phyloP scores from a whole-genome alignment of 306 rosid species.

The Cucumis melo region DNA sequence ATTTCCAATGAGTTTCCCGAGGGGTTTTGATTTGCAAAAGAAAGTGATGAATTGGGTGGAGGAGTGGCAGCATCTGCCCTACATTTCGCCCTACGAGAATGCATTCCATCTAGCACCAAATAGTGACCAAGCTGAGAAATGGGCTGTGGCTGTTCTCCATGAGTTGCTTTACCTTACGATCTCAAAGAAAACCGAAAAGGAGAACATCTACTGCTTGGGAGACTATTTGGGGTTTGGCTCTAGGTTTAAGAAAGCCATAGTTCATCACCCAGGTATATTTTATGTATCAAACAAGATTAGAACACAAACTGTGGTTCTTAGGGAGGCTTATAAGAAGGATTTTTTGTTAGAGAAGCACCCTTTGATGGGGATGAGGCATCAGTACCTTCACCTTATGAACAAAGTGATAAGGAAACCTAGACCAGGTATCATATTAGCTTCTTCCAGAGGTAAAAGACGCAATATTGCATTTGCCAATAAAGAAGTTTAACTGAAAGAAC shows the following conservation, averaged over 20 bases:
- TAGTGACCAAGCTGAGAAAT: constrained; percentile 70
- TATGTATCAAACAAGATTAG: constrained; percentile 65
- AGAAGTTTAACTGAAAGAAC: not conserved
- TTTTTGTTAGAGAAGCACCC: constrained; percentile 57
- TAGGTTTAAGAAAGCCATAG: constrained; percentile 60
- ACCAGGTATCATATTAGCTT: constrained; percentile 8
- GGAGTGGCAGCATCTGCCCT: constrained; percentile 75
- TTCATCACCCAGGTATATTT: constrained; percentile 74
- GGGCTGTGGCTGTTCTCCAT: constrained; percentile 70
- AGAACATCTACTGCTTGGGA: constrained; percentile 34
- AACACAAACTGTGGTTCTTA: constrained; percentile 65
- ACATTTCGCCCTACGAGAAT: constrained; percentile 68
- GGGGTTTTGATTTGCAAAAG: constrained; percentile 63
- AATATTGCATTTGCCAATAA: not conserved
- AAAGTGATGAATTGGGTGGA: constrained; percentile 58
- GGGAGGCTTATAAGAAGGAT: constrained; percentile 70
- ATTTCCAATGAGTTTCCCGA: constrained; percentile 58
- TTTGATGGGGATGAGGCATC: constrained; percentile 50
- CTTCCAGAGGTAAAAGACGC: not conserved
- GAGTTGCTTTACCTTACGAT: constrained; percentile 65
- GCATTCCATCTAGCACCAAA: constrained; percentile 48
- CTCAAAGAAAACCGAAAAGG: constrained; percentile 66
- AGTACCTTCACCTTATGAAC: constrained; percentile 56
- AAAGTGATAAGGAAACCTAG: constrained; percentile 17
- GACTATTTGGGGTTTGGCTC: constrained; percentile 63